Conservation (phyloP, 305 asterid genomes). For the Fraxinus angustifolia region DNA sequence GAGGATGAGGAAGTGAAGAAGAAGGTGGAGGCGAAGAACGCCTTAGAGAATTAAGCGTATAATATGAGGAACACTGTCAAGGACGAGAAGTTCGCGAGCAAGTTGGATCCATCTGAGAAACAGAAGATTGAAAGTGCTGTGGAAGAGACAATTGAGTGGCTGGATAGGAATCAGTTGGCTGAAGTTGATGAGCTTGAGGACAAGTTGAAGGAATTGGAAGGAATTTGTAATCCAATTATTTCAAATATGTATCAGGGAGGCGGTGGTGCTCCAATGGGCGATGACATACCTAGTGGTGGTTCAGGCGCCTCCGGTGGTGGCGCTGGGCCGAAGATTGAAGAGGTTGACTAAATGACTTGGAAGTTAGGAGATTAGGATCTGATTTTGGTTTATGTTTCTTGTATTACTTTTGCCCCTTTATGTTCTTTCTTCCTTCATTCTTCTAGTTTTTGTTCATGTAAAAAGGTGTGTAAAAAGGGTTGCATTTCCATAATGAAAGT, state of each 20-base stretch:
- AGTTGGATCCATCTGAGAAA: conserved; percentile 37
- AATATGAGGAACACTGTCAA: conserved; percentile 60
- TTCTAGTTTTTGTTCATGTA: not conserved
- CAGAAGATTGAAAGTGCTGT: conserved; percentile 42
- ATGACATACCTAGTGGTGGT: conserved; percentile 28
- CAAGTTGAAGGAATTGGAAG: conserved; percentile 52
- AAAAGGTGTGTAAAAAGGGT: not conserved
- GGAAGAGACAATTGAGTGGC: conserved; percentile 48
- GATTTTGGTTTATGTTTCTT: not conserved
- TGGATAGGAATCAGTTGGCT: conserved; percentile 57
- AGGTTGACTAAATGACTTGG: conserved; percentile 39
- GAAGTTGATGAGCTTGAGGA: conserved; percentile 63
- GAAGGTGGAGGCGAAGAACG: conserved; percentile 55
- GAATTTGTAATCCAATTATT: conserved; percentile 48
- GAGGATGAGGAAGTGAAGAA: conserved; percentile 63
- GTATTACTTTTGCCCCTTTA: not conserved
- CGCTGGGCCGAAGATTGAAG: conserved; percentile 57
- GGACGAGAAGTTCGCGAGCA: conserved; percentile 49
- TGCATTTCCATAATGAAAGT: not conserved
- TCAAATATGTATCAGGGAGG: conserved; percentile 50
- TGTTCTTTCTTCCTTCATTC: not conserved
- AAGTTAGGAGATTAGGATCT: not conserved
- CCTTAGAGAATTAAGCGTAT: conserved; percentile 48
- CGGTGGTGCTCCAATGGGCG: conserved; percentile 34
- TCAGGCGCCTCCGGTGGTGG: conserved; percentile 20